These are phyloP conservation scores for Thuja plicata DNA, from an alignment of 83 land plant species.

Conservation along the genomic window DNA sequence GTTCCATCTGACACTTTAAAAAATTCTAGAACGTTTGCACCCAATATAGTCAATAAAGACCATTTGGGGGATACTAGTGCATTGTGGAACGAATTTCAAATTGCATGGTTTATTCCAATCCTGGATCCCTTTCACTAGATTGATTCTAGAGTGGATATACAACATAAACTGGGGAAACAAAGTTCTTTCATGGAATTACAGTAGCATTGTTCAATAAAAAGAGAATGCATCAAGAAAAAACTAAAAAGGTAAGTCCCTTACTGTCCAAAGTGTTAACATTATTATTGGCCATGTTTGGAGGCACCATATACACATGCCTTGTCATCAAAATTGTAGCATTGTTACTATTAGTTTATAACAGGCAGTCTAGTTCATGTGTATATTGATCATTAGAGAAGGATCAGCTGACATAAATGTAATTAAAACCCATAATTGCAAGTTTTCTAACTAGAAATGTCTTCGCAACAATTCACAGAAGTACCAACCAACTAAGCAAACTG, in stretches of 20 bases:
- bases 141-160: background rate
- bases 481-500: background rate
- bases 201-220: background rate
- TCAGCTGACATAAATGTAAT: background rate
- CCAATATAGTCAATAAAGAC: background rate
- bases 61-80: background rate
- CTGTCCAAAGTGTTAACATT: background rate
- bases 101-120: background rate
- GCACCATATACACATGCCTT: background rate
- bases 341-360: background rate
- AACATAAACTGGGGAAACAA: background rate
- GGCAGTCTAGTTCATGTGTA: background rate
- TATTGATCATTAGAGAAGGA: background rate
- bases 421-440: background rate
- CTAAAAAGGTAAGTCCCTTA: background rate
- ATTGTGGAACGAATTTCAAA: background rate
- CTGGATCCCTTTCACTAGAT: background rate
- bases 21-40: background rate
- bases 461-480: background rate
- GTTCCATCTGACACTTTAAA: background rate
- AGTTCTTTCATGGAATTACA: background rate
- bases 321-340: background rate
- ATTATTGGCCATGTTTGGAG: background rate
- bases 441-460: background rate
- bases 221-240: background rate